Percentiles rank a stretch among this genome's conserved stretches.
Conservation (phyloP, 2,329 filamentous ascomycete genomes). For the Fusarium abutilonis region DNA sequence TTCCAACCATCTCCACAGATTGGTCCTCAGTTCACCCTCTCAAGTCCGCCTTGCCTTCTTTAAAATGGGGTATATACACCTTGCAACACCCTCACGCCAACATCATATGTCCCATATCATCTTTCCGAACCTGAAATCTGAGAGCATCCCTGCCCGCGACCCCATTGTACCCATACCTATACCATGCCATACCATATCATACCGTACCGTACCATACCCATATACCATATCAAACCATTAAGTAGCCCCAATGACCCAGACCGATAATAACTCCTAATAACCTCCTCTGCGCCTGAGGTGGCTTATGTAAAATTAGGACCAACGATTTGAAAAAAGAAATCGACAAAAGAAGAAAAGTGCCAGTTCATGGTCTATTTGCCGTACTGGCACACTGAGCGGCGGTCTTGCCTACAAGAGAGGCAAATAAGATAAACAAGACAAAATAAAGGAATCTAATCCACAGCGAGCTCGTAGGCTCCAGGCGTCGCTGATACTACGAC, state of each 20-base stretch:
- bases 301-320: conserved; percentile 27
- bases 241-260: conserved; percentile 35
- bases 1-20: conserved; percentile 15
- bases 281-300: conserved; percentile 12
- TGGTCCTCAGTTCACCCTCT: conserved; percentile 12
- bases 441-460: conserved; percentile 37
- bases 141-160: conserved; percentile 14
- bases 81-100: conserved; percentile 37
- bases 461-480: conserved; percentile 27
- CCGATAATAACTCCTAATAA: conserved; percentile 31
- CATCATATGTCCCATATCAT: conserved; percentile 14
- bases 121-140: conserved; percentile 21
- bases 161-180: conserved; percentile 13
- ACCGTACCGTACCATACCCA: conserved; percentile 22
- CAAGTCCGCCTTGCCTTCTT: conserved; percentile 25
- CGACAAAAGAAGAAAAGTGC: conserved; percentile 15
- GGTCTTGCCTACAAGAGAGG: conserved; percentile 18
- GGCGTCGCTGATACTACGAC: conserved; percentile 12
- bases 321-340: conserved; percentile 17
- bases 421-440: conserved; percentile 5
- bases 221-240: conserved; percentile 31
- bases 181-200: conserved; percentile 1
- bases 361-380: conserved; percentile 23
- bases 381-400: conserved; percentile 31
- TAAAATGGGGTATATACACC: conserved; percentile 51